These are phyloP conservation scores for Ilex aquifolium DNA, from an alignment of 257 asterid species.

Conservation along the genomic window DNA sequence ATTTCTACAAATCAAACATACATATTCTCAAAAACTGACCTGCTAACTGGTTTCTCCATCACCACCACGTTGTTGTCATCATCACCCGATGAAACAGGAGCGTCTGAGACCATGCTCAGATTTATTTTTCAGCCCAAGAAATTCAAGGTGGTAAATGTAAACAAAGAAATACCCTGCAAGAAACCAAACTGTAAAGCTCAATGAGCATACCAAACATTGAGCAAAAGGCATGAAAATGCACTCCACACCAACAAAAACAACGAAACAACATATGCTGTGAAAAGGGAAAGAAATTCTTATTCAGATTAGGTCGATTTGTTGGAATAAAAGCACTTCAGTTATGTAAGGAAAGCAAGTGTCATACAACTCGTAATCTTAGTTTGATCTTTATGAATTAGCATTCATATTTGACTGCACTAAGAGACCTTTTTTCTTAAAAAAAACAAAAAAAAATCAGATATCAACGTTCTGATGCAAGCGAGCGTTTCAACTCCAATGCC, in stretches of 20 bases:
- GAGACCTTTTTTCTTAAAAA: too few species aligned
- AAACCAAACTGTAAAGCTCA: neutral
- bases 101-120: constrained; percentile 36
- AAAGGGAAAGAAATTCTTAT: neutral
- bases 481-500: too few species aligned
- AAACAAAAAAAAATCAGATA: too few species aligned
- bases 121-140: neutral
- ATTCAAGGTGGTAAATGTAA: neutral
- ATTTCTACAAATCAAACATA: neutral
- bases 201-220: neutral
- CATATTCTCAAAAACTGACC: constrained; percentile 17
- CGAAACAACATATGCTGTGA: neutral
- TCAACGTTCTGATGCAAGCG: too few species aligned
- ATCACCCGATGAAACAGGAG: constrained; percentile 21
- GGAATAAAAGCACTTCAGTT: too few species aligned
- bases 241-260: neutral
- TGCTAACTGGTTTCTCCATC: constrained; percentile 5
- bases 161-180: neutral
- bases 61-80: constrained; percentile 14
- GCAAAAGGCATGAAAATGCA: neutral
- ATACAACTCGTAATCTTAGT: too few species aligned
- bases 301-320: neutral
- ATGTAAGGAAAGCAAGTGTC: too few species aligned
- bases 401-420: too few species aligned
- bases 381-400: too few species aligned